A percentile compares a stretch with the other conserved stretches of the same genome.
Evolutionary conservation across 371 early-diverging fungal species (phyloP).

Genomic region (Mycotypha africana): DNA sequence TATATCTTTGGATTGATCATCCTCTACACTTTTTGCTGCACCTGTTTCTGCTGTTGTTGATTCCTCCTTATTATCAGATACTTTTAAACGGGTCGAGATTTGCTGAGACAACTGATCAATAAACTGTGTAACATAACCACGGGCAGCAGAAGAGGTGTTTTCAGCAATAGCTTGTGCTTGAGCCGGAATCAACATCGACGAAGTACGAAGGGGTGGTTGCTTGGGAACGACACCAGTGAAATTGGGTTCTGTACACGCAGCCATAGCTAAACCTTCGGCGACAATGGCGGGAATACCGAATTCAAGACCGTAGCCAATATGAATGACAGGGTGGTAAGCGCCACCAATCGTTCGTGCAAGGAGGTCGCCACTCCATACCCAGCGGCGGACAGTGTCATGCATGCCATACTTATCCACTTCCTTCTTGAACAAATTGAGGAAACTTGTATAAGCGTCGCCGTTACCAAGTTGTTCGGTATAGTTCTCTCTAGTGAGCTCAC

Average conservation of each 20-base stretch:
- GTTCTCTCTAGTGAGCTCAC: slow-evolving; percentile 31
- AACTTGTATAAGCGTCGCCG: slow-evolving; percentile 41
- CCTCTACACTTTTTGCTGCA: neutral
- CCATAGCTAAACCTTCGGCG: slow-evolving; percentile 58
- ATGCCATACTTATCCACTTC: slow-evolving; percentile 44
- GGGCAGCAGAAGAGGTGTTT: slow-evolving; percentile 7
- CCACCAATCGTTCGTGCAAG: slow-evolving; percentile 44
- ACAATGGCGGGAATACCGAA: slow-evolving; percentile 49
- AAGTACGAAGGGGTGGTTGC: slow-evolving; percentile 8
- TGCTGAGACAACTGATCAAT: slow-evolving; percentile 8
- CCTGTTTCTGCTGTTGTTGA: neutral
- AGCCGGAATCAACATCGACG: neutral
- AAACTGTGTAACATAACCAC: slow-evolving; percentile 2
- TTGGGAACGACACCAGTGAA: slow-evolving; percentile 13
- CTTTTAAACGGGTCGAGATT: slow-evolving; percentile 1
- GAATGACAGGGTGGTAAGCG: slow-evolving; percentile 58
- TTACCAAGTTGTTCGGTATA: slow-evolving; percentile 34
- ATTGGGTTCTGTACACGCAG: slow-evolving; percentile 24
- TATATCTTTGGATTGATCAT: neutral
- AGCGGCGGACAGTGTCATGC: slow-evolving; percentile 40
- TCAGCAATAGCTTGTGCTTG: slow-evolving; percentile 13
- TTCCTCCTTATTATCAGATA: slow-evolving; percentile 4
- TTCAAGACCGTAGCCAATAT: slow-evolving; percentile 62
- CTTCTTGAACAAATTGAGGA: slow-evolving; percentile 35
- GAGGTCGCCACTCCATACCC: slow-evolving; percentile 39